phyloP scores from a whole-genome alignment of 1,284 basidiomycete genomes.

The Irpex sp. region DNA sequence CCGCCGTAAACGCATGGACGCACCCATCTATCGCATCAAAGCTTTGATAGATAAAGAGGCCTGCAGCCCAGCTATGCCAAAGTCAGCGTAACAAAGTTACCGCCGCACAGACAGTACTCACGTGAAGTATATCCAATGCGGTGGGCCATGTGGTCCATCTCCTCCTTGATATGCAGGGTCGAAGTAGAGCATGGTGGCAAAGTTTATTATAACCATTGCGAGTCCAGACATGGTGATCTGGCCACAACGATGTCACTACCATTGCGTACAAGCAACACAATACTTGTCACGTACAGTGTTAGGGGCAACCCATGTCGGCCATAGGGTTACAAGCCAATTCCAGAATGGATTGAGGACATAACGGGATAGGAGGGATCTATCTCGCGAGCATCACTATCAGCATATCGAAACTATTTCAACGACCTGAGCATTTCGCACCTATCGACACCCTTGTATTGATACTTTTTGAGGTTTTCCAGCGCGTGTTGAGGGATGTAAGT shows the following conservation, averaged over 20 bases:
- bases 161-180: conserved; percentile 77
- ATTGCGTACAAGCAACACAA: neutral
- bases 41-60: conserved; percentile 91
- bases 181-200: conserved; percentile 78
- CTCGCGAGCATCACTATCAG: neutral
- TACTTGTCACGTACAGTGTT: conserved; percentile 67
- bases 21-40: conserved; percentile 88
- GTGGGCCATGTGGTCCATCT: conserved; percentile 48
- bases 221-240: conserved; percentile 87
- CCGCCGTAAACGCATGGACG: conserved; percentile 17
- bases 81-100: neutral
- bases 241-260: neutral
- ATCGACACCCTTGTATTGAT: conserved; percentile 68
- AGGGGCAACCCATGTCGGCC: conserved; percentile 87
- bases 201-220: conserved; percentile 80
- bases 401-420: conserved; percentile 1
- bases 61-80: conserved; percentile 68
- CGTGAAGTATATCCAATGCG: conserved; percentile 86
- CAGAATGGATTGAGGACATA: conserved; percentile 91
- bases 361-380: conserved; percentile 71
- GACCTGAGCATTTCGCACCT: conserved; percentile 43
- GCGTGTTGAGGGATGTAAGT: conserved; percentile 52
- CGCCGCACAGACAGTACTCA: conserved; percentile 33
- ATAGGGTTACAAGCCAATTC: conserved; percentile 91
- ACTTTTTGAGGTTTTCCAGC: conserved; percentile 63